Evolutionary conservation across 2,329 filamentous ascomycete genomes (phyloP), one percentile per base, ranked within the genome.

Genomic region (Pseudogymnoascus verrucosus): DNA sequence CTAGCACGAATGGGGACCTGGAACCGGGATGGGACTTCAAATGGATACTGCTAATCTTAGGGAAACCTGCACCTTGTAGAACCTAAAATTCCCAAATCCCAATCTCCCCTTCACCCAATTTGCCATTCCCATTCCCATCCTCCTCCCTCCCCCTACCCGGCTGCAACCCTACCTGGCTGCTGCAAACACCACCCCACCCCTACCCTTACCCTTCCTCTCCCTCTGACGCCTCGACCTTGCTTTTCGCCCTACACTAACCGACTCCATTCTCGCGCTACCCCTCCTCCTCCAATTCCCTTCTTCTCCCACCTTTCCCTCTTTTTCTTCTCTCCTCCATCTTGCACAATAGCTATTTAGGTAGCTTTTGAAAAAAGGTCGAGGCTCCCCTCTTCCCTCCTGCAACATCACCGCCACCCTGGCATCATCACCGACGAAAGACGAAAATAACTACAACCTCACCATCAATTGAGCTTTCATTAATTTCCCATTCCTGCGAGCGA

Each of bases 221-320:
- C 19, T 21, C 10, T 23, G 40, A 44, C 40, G 40, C 40, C 40
- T 44, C 40, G 40, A 44, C 40, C 40, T 44, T 44, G 40, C 40
- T 44, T 44, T 44, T 44, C 40, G 40, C 40, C 40, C 40, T 44
- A 11, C 40, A 44, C 40, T 44, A 44, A 21, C 40, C 40, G 40
- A 44, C 40, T 44, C 40, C 26, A 4, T 44, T 21, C 16, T 21
- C 19, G 19, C 40, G 60, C 34, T 26, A 54, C 39, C 42, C 61
- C 60, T 64, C 42, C 63, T 60, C 62, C 36, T 62, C 62, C 31
- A 62, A 40, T 28, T 42, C 60, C 16, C 44, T 42, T 40, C 21
- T 51, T 47, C 28, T 34, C 28, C 39, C 21, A 21, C 39, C 28
- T 65, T 63, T 40, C 37, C 23, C 62, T 64, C n/a, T 23, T 23